Evolutionary conservation across 2,329 filamentous ascomycete genomes (phyloP), one percentile per base, ranked within the genome.

Genomic region (Chrysoporthe austroafricana): DNA sequence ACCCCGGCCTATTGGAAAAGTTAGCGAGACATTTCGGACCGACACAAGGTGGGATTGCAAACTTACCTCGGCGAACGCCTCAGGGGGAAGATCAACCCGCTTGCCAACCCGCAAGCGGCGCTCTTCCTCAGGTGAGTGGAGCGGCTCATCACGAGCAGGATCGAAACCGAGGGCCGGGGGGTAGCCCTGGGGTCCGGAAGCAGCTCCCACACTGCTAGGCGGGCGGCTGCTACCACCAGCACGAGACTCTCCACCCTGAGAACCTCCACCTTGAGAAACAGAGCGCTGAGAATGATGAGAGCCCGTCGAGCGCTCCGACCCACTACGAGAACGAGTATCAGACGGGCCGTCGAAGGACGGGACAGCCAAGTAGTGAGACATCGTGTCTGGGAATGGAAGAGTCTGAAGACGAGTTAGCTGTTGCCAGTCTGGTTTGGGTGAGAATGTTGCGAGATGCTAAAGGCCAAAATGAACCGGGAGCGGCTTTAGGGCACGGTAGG

Each of bases 1-100:
- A 71, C 71, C 0, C 72, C 66, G 8, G 70, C 69, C 74, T 79
- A 57, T n/a, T 63, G 11, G 64, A 21, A 4, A 26, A 39, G 50
- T 75, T 50, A 75, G 74, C 52, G 62, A 54, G 6, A 8, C 13
- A 7, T 14, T 14, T 39, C 1, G n/a, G 14, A n/a, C 42, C 8
- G 7, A 6, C 18, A 57, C 11, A 54, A 43, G n/a, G 9, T 16
- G 4, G 4, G 11, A 36, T 11, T 7, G 9, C 26, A 0, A 57
- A 74, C 79, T 75, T 73, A 82, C 82, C 34, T 74, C 69, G 4
- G 79, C 69, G 71, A 85, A 90, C 0, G 87, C 87, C 72, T 88
- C 86, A 0, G 86, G 78, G 0, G 87, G 87, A 0, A 90, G 73
- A 64, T 90, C 88, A 70, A 89, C 79, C 6, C 86, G 85, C 69